These are phyloP conservation scores for Xylaria sp. DNA, from an alignment of 2,329 filamentous ascomycete species.

Conservation along the genomic window DNA sequence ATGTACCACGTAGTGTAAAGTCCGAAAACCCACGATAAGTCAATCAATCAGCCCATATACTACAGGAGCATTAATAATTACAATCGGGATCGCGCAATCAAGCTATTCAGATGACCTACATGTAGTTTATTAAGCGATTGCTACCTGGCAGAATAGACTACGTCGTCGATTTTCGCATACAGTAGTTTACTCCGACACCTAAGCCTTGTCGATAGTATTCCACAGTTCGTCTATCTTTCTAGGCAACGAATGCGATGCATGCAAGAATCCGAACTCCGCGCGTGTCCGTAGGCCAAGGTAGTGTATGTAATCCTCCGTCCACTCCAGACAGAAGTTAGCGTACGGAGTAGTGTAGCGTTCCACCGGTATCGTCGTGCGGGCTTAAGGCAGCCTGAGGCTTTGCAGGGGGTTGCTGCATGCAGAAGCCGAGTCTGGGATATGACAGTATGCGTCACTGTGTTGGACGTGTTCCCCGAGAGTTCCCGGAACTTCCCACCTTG, in stretches of 20 bases:
- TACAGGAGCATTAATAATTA: background rate
- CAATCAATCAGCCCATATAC: too few species aligned
- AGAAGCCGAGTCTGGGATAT: constrained; percentile 5
- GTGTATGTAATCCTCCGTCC: constrained; percentile 1
- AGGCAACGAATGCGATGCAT: background rate
- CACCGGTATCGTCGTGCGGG: constrained; percentile 26
- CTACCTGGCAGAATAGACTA: background rate
- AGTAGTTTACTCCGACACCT: background rate
- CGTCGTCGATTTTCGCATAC: background rate
- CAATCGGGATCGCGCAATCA: background rate
- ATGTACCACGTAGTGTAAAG: background rate
- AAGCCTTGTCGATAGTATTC: constrained; percentile 15
- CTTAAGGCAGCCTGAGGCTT: constrained; percentile 26
- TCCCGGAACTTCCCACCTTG: constrained; percentile 24
- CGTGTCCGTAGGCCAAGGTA: background rate
- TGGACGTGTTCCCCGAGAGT: constrained; percentile 14
- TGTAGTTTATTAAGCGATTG: background rate
- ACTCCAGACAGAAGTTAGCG: too few species aligned
- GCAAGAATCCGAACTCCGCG: constrained; percentile 10
- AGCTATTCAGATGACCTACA: background rate
- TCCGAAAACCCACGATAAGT: constrained; percentile 3
- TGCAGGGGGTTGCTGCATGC: constrained; percentile 8
- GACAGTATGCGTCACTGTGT: constrained; percentile 33
- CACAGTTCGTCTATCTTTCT: background rate
- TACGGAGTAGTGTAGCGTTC: background rate